phyloP scores from a whole-genome alignment of 495 filamentous ascomycete species.

The Hypoxylon subgilvum region DNA sequence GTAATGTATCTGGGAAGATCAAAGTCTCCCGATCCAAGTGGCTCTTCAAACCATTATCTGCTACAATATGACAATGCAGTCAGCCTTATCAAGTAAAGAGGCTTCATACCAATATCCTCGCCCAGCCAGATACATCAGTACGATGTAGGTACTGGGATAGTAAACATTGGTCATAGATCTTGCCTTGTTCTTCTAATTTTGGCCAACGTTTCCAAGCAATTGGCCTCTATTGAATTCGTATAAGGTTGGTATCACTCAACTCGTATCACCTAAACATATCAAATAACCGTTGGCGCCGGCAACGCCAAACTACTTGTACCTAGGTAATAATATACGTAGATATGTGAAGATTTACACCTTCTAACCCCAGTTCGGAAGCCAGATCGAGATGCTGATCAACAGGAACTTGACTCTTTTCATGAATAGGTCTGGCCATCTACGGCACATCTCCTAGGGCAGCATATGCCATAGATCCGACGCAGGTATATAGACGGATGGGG shows the following conservation, averaged over 20 bases:
- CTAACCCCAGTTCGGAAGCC: slow-evolving; percentile 12
- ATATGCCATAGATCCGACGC: slow-evolving; percentile 11
- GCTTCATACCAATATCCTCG: not conserved
- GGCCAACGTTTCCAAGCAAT: too few relatives aligned
- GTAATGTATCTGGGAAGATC: slow-evolving; percentile 37
- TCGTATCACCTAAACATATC: slow-evolving; percentile 2
- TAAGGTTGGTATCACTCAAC: slow-evolving; percentile 1
- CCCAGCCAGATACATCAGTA: too few relatives aligned
- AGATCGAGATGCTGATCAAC: slow-evolving; percentile 16
- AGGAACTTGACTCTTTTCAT: slow-evolving; percentile 6
- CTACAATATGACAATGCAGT: slow-evolving; percentile 21
- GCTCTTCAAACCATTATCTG: not conserved
- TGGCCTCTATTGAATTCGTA: not conserved
- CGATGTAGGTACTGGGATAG: too few relatives aligned
- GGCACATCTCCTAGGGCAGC: not conserved
- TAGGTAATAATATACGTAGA: too few relatives aligned
- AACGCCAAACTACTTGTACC: slow-evolving; percentile 1
- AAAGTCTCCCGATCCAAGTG: slow-evolving; percentile 18
- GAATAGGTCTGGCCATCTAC: slow-evolving; percentile 9
- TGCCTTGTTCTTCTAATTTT: too few relatives aligned
- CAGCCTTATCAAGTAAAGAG: slow-evolving; percentile 2
- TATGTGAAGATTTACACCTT: not conserved
- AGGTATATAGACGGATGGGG: slow-evolving; percentile 16
- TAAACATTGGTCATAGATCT: too few relatives aligned
- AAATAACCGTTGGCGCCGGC: slow-evolving; percentile 17